Base-by-base conservation (phyloP, 108 stramenopile genomes). In the Nannochloropsis oceanica region DNA sequence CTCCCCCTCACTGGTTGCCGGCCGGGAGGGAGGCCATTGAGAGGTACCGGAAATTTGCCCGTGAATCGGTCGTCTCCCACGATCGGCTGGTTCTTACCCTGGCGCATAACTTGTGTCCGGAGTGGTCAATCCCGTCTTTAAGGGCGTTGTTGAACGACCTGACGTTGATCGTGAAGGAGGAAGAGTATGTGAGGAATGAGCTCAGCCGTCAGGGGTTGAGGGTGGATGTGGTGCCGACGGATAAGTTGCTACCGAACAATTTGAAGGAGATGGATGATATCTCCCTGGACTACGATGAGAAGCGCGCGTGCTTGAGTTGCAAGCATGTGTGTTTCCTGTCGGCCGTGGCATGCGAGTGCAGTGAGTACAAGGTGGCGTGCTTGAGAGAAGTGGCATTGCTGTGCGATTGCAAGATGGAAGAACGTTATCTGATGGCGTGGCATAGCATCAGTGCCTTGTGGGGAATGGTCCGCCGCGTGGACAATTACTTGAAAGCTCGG, bases 261-360 rank as follows among this genome's bases (percentile, higher is more conserved):
- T 14, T 82, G 82, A 22, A 34, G 42, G 22, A 34, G 18, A 82
- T 42, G 82, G 43, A 34, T 20, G 44, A 27, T 12, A 34, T 26
- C 9, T 27, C n/a, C 12, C 8, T 80, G 18, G 14, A 44, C 25
- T 25, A 26, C 22, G 12, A 46, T 8, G 26, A 20, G 18, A 43
- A 84, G 84, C 84, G 87, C 12, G 83, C 80, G 43, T 87, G 87
- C 84, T 44, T 84, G 80, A 80, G 34, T n/a, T 87, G 84, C 46
- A 84, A 83, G 83, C 87, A 87, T 83, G 93, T 94, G 84, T 96
- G 96, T 85, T 96, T 95, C 93, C 94, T 96, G 87, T 95, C 95
- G 12, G 95, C 94, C 13, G 96, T 98, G 12, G 95, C 93, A 12
- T 98, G 97, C 89, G 93, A 95, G 82, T 98, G 97, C 91, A 93